A percentile compares a stretch with the other conserved stretches of the same genome.
Conservation (phyloP, 2,329 filamentous ascomycete genomes). For the Lizonia empirigonia region DNA sequence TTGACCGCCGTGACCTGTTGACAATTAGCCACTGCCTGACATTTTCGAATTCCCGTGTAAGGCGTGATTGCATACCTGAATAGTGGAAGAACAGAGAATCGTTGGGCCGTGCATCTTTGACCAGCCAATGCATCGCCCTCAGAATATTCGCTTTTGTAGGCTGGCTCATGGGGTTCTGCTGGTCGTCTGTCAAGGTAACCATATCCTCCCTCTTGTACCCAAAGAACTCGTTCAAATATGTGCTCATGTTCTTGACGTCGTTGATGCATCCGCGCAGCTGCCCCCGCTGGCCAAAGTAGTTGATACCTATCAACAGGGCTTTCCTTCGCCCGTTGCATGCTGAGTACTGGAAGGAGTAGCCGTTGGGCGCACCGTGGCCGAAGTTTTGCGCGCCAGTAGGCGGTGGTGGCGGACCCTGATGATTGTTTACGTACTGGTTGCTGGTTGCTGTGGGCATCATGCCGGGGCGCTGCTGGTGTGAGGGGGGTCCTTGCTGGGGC, state of each 20-base stretch:
- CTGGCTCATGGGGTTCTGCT: constrained; percentile 96
- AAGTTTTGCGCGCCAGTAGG: constrained; percentile 60
- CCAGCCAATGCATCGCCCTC: constrained; percentile 96
- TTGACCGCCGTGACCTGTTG: constrained; percentile 75
- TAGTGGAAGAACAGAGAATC: constrained; percentile 98
- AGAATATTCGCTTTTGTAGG: constrained; percentile 95
- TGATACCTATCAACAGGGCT: constrained; percentile 90
- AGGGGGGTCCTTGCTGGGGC: constrained; percentile 28
- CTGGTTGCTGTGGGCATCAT: constrained; percentile 57
- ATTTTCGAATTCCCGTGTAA: not conserved
- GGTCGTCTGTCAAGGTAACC: constrained; percentile 95
- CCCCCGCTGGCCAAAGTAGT: constrained; percentile 92
- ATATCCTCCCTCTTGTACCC: constrained; percentile 95
- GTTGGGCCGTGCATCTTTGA: constrained; percentile 89
- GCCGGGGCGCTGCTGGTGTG: constrained; percentile 45
- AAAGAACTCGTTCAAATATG: constrained; percentile 85
- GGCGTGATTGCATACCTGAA: constrained; percentile 66
- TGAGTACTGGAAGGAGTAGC: constrained; percentile 88
- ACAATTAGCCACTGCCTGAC: not conserved
- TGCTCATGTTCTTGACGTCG: constrained; percentile 96
- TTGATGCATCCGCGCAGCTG: constrained; percentile 95
- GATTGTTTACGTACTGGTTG: constrained; percentile 55
- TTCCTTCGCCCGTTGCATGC: constrained; percentile 88
- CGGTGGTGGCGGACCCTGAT: constrained; percentile 67
- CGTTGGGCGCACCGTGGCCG: constrained; percentile 75